Conservation (phyloP, 139 green algal species). For the Pleodorina starrii region DNA sequence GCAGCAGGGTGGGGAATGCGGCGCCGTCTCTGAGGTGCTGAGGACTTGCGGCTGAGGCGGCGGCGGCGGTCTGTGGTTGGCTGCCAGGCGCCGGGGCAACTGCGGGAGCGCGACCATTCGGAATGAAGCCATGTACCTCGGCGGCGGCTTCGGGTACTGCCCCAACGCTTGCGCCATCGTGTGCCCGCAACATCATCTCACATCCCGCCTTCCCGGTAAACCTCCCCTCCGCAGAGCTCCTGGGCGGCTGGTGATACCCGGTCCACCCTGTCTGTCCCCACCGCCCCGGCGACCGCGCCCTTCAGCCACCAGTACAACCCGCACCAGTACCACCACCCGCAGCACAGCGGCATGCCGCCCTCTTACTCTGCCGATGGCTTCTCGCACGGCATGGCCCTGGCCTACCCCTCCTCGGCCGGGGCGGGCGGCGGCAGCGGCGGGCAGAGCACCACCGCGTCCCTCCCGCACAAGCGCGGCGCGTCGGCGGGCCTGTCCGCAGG, state of each 20-base stretch:
- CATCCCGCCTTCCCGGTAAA: not conserved
- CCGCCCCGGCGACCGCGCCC: not conserved
- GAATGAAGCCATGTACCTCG: too few species aligned
- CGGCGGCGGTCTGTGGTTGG: too few species aligned
- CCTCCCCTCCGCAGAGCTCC: not conserved
- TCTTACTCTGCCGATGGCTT: not conserved
- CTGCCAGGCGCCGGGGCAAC: too few species aligned
- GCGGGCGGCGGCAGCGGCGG: not conserved
- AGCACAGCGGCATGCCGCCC: not conserved
- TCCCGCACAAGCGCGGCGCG: conserved; percentile 18
- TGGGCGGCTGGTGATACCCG: not conserved
- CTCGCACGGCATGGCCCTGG: not conserved
- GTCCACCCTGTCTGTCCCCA: not conserved
- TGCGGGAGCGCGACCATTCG: too few species aligned
- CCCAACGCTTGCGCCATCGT: too few species aligned
- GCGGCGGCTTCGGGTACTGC: too few species aligned
- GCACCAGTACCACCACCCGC: not conserved
- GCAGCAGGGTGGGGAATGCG: too few species aligned
- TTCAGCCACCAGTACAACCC: not conserved
- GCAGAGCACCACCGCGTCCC: not conserved
- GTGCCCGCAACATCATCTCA: too few species aligned
- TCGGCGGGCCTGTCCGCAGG: too few species aligned
- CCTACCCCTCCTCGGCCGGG: not conserved
- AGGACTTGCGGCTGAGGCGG: too few species aligned
- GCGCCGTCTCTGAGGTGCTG: too few species aligned